phyloP scores from a whole-genome alignment of 768 basidiomycete genomes.

The Mycena galericulata region DNA sequence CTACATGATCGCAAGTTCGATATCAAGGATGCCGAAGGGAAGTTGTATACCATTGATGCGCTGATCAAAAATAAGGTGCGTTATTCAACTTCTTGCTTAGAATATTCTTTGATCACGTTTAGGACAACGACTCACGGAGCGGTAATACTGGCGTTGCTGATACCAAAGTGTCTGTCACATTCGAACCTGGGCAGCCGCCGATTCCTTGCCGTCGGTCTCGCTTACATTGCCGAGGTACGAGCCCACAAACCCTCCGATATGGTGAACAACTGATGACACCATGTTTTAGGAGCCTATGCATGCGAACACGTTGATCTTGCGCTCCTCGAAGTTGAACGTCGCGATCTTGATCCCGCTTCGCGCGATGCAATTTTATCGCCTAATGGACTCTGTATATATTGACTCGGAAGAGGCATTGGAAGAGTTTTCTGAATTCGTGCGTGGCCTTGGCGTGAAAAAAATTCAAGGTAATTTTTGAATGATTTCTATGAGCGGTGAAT shows the following conservation, averaged over 20 bases:
- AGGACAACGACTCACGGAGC: slow-evolving; percentile 28
- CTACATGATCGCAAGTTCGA: slow-evolving; percentile 28
- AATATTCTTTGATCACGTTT: not conserved
- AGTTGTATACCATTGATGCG: slow-evolving; percentile 28
- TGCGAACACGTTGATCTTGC: slow-evolving; percentile 2
- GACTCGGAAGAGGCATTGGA: not conserved
- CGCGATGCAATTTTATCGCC: slow-evolving; percentile 11
- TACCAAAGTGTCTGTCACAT: slow-evolving; percentile 3
- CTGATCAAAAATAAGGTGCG: slow-evolving; percentile 39
- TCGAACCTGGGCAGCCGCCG: not conserved
- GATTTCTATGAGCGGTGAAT: not conserved
- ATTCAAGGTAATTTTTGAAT: not conserved
- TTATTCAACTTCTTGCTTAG: not conserved
- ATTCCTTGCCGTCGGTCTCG: slow-evolving; percentile 19
- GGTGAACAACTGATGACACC: not conserved
- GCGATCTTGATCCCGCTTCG: slow-evolving; percentile 5
- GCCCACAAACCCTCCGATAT: not conserved
- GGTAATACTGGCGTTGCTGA: slow-evolving; percentile 13
- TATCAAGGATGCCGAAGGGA: slow-evolving; percentile 27
- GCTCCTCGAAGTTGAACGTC: not conserved
- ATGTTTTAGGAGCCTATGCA: not conserved
- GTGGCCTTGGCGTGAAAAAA: not conserved
- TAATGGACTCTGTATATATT: slow-evolving; percentile 1
- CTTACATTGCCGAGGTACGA: slow-evolving; percentile 10
- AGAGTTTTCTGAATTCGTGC: not conserved